phyloP scores from a whole-genome alignment of 495 filamentous ascomycete genomes.

The Aspergillus campestris region DNA sequence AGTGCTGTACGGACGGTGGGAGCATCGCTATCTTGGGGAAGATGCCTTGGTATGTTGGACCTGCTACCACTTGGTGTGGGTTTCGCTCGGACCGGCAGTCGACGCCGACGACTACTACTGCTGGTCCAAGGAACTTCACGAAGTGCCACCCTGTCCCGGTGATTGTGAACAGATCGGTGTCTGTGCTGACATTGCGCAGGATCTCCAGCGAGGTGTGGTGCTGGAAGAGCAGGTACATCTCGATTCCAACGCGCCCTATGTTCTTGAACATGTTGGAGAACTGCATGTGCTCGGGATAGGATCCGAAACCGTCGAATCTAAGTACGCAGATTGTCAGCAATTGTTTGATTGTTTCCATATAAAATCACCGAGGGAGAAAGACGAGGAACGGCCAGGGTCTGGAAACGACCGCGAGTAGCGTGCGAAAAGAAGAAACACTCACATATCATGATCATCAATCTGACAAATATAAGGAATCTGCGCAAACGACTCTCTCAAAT shows the following conservation, averaged over 20 bases:
- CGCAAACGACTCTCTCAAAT: slow-evolving; percentile 87
- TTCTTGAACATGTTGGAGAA: slow-evolving; percentile 96
- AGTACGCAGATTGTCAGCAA: slow-evolving; percentile 9
- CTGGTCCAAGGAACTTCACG: slow-evolving; percentile 89
- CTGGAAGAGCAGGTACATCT: slow-evolving; percentile 99
- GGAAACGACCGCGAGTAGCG: neutral
- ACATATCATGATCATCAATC: slow-evolving; percentile 98
- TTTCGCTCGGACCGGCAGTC: slow-evolving; percentile 90
- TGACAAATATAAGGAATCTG: slow-evolving; percentile 93
- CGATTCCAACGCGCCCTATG: slow-evolving; percentile 92
- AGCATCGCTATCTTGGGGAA: slow-evolving; percentile 92
- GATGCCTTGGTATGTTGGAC: slow-evolving; percentile 91
- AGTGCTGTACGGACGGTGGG: slow-evolving; percentile 91
- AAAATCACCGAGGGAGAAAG: no score
- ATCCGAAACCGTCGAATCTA: slow-evolving; percentile 96
- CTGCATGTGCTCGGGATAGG: slow-evolving; percentile 98
- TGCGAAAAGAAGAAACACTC: slow-evolving; percentile 32
- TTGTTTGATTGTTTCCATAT: neutral
- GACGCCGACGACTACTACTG: slow-evolving; percentile 79
- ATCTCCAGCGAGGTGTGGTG: slow-evolving; percentile 96
- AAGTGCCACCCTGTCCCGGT: slow-evolving; percentile 98
- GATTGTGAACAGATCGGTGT: slow-evolving; percentile 90
- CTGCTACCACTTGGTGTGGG: slow-evolving; percentile 85
- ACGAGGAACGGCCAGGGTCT: no score
- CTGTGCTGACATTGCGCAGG: slow-evolving; percentile 74